Conservation (phyloP, 768 basidiomycete genomes). For the Amanita muscaria region DNA sequence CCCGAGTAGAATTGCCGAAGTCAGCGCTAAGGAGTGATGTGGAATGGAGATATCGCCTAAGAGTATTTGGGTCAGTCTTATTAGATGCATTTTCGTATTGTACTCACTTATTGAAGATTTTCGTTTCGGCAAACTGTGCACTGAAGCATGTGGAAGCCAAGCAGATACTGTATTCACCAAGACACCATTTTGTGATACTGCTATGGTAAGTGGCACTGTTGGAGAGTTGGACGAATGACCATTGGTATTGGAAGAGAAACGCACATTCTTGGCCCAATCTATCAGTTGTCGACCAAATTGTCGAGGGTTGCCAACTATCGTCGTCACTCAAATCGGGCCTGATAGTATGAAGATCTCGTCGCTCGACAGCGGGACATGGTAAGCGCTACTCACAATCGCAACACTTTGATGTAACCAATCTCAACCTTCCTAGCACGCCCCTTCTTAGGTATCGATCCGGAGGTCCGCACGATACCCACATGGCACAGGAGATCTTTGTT, state of each 20-base stretch:
- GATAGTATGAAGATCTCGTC: constrained; percentile 6
- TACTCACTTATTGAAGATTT: constrained; percentile 12
- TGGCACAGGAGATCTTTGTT: constrained; percentile 29
- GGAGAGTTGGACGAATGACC: constrained; percentile 4
- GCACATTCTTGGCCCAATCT: constrained; percentile 43
- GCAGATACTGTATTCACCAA: constrained; percentile 26
- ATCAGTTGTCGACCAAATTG: constrained; percentile 34
- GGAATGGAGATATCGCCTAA: constrained; percentile 11
- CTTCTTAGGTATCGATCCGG: constrained; percentile 30
- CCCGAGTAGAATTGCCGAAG: constrained; percentile 40
- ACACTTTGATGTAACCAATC: constrained; percentile 40
- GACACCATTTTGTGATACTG: constrained; percentile 49
- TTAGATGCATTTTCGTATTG: neutral
- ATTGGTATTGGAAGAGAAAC: constrained; percentile 13
- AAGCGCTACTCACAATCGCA: constrained; percentile 40
- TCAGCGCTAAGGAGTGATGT: constrained; percentile 20
- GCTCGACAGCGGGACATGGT: neutral
- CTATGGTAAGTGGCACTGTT: constrained; percentile 52
- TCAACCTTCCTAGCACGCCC: constrained; percentile 28
- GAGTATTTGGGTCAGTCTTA: neutral
- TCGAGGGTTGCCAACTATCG: constrained; percentile 38
- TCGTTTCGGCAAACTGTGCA: constrained; percentile 37
- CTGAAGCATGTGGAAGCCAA: constrained; percentile 5
- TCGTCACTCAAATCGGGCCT: constrained; percentile 49
- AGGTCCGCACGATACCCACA: constrained; percentile 39